Evolutionary conservation across 2,329 filamentous ascomycete genomes (phyloP).

Genomic region (Aspergillus aculeatinus): DNA sequence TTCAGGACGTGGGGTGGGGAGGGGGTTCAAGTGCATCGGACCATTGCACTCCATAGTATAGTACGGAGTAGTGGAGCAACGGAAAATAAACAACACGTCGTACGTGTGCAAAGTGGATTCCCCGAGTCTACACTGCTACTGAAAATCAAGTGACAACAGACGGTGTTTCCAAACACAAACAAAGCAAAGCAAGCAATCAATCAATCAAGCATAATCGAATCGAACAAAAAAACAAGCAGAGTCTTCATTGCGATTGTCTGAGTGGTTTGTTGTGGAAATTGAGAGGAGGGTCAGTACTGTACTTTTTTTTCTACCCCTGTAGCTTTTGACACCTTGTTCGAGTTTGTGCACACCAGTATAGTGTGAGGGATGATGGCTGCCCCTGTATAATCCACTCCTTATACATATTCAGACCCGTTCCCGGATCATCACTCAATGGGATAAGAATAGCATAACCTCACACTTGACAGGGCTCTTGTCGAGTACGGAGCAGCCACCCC

Average conservation of each 20-base stretch:
- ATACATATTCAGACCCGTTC: neutral
- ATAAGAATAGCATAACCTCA: neutral
- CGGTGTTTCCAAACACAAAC: neutral
- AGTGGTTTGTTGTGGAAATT: neutral
- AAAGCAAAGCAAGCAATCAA: neutral
- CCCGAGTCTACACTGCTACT: neutral
- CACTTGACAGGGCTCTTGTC: neutral
- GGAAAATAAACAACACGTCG: neutral
- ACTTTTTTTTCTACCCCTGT: neutral
- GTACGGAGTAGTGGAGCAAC: neutral
- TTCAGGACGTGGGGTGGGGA: neutral
- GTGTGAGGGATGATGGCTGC: too few relatives aligned
- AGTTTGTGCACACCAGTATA: too few relatives aligned
- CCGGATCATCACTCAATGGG: neutral
- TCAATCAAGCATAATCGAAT: neutral
- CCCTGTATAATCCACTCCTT: too few relatives aligned
- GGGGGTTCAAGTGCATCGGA: neutral
- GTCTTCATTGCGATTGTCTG: neutral
- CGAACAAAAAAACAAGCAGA: neutral
- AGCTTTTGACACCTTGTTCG: too few relatives aligned
- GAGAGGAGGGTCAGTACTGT: neutral
- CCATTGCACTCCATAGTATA: neutral
- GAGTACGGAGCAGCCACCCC: neutral
- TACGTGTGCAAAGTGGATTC: neutral
- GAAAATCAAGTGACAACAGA: too few relatives aligned